These are phyloP conservation scores for Passalora sequoiae DNA, from an alignment of 2,329 filamentous ascomycete species.

Conservation along the genomic window DNA sequence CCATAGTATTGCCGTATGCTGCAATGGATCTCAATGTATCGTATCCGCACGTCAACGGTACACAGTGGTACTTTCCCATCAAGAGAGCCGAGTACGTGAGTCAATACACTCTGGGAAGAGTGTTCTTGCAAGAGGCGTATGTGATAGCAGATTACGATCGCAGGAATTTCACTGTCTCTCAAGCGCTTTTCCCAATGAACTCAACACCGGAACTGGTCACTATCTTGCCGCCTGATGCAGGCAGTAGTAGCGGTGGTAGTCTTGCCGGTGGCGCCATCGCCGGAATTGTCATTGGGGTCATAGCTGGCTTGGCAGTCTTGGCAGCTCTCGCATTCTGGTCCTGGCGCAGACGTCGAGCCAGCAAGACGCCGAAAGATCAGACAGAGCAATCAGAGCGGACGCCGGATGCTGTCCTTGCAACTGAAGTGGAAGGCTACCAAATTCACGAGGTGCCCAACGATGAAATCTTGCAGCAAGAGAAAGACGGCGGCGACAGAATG, in stretches of 20 bases:
- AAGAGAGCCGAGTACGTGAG: slow-evolving; percentile 20
- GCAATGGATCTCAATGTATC: slow-evolving; percentile 27
- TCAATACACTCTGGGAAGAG: slow-evolving; percentile 27
- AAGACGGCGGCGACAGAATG: not conserved
- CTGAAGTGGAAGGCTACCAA: not conserved
- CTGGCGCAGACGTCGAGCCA: not conserved
- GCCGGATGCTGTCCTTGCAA: not conserved
- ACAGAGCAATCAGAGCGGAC: not conserved
- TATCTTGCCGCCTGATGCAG: not conserved
- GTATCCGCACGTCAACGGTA: slow-evolving; percentile 7
- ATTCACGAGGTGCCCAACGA: not conserved
- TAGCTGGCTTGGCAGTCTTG: not conserved
- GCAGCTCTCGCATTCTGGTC: slow-evolving; percentile 2
- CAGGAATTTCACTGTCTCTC: slow-evolving; percentile 9
- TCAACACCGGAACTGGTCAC: slow-evolving; percentile 7
- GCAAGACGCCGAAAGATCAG: not conserved
- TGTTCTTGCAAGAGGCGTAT: slow-evolving; percentile 29
- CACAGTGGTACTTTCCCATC: slow-evolving; percentile 22
- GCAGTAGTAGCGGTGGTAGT: not conserved
- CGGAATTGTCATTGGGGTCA: slow-evolving; percentile 9
- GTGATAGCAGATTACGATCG: slow-evolving; percentile 12
- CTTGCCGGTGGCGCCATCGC: slow-evolving; percentile 15
- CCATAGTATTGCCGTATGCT: slow-evolving; percentile 26
- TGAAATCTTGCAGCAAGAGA: not conserved
- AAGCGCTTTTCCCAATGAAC: slow-evolving; percentile 2